These are phyloP conservation scores for Puya raimondii DNA, from an alignment of 176 grass and related monocot genomes.

Conservation along the genomic window DNA sequence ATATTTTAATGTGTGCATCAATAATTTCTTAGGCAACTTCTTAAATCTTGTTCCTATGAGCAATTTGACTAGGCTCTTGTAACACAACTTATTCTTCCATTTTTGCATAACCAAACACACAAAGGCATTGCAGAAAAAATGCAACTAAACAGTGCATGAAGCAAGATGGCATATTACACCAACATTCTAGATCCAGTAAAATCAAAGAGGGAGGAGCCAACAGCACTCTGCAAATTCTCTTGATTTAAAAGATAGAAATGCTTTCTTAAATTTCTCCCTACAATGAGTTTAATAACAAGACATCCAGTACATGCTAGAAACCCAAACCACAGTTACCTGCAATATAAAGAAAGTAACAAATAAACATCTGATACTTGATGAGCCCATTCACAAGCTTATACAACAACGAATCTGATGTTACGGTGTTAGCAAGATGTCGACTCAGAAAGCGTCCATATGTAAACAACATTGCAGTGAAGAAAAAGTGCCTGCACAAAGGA, in stretches of 20 bases:
- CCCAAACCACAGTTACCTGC: constrained; percentile 47
- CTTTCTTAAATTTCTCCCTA: neutral
- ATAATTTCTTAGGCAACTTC: neutral
- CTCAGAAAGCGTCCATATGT: constrained; percentile 99
- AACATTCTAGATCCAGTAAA: neutral
- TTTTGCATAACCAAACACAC: neutral
- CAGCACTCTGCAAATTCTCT: neutral
- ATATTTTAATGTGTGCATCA: neutral
- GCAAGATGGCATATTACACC: neutral
- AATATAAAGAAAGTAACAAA: constrained; percentile 99
- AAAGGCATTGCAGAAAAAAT: neutral
- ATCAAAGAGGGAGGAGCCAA: neutral
- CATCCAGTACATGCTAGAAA: neutral
- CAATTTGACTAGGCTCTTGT: neutral
- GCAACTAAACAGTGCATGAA: neutral
- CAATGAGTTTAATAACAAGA: neutral
- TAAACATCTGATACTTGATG: constrained; percentile 99
- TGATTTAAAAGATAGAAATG: neutral
- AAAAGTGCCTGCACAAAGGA: constrained; percentile 69
- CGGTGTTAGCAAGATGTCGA: constrained; percentile 80
- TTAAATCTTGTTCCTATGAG: neutral
- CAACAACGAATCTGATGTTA: constrained; percentile 85
- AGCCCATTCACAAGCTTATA: constrained; percentile 75
- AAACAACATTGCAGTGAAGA: constrained; percentile 96
- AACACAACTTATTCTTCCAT: neutral